These are phyloP conservation scores for Salix udensis DNA, from an alignment of 345 rosid species.

Conservation along the genomic window DNA sequence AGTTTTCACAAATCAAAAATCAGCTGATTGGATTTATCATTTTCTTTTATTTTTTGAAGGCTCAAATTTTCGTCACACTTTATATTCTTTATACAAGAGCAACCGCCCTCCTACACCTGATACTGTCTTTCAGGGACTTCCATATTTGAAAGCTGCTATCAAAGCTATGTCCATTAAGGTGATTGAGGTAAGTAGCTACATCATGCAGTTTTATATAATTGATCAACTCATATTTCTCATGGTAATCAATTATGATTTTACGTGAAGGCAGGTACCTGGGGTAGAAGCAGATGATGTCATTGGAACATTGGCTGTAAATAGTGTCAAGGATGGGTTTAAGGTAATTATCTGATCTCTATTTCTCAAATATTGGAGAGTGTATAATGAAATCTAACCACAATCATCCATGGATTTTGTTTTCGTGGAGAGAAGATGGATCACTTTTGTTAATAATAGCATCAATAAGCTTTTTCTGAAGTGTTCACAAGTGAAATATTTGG, in stretches of 20 bases:
- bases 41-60: constrained; percentile 40
- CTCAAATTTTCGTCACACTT: constrained; percentile 76
- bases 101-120: constrained; percentile 96
- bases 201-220: constrained; percentile 1
- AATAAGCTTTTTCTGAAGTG: too few relatives aligned
- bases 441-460: too few relatives aligned
- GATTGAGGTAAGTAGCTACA: constrained; percentile 67
- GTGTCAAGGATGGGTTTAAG: constrained; percentile 78
- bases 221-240: constrained; percentile 11
- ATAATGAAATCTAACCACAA: neutral
- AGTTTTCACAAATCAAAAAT: neutral
- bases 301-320: constrained; percentile 84
- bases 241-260: constrained; percentile 28
- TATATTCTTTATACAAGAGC: constrained; percentile 83
- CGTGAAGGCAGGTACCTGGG: constrained; percentile 71
- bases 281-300: constrained; percentile 99
- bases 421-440: neutral
- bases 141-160: constrained; percentile 90
- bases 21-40: too few relatives aligned
- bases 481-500: too few relatives aligned
- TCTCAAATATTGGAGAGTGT: neutral
- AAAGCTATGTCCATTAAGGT: constrained; percentile 92
- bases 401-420: neutral
- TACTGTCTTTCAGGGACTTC: constrained; percentile 91
- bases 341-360: constrained; percentile 30